Conservation (phyloP, 495 filamentous ascomycete species). For the Bathelium albidoporum region DNA sequence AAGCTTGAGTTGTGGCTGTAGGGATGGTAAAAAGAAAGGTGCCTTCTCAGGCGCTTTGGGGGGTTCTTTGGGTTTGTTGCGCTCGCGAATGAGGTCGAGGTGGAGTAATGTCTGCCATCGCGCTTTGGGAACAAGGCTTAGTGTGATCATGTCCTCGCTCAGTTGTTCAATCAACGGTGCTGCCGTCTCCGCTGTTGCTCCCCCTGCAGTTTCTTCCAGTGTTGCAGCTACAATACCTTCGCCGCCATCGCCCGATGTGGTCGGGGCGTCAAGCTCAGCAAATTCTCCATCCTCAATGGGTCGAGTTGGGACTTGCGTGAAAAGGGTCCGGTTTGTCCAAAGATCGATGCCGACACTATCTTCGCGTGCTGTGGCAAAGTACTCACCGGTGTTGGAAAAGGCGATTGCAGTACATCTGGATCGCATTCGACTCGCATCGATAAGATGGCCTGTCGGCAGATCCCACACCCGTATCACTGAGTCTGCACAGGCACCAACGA, state of each 20-base stretch:
- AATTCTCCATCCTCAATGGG: constrained; percentile 70
- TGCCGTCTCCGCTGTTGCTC: constrained; percentile 27
- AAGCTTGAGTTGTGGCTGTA: constrained; percentile 26
- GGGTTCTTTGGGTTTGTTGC: constrained; percentile 88
- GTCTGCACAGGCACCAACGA: constrained; percentile 80
- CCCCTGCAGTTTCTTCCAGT: constrained; percentile 38
- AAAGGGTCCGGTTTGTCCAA: constrained; percentile 85
- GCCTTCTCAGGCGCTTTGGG: constrained; percentile 89
- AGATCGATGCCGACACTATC: constrained; percentile 80
- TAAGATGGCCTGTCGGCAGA: constrained; percentile 85
- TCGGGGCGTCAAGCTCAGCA: constrained; percentile 46
- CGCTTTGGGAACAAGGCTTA: constrained; percentile 78
- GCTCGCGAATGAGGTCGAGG: constrained; percentile 77
- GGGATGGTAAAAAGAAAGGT: constrained; percentile 85
- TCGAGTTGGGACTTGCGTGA: constrained; percentile 73
- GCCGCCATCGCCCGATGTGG: constrained; percentile 75
- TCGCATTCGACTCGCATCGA: constrained; percentile 72
- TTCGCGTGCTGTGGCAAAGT: constrained; percentile 75
- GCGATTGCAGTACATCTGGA: constrained; percentile 70
- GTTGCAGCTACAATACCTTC: constrained; percentile 60
- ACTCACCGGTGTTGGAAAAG: constrained; percentile 85
- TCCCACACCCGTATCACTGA: constrained; percentile 84
- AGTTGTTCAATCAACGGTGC: constrained; percentile 59
- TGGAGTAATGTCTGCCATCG: constrained; percentile 90
- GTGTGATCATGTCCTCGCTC: constrained; percentile 65